phyloP scores from a whole-genome alignment of 805 yeast species.

The Saturnispora diversa region DNA sequence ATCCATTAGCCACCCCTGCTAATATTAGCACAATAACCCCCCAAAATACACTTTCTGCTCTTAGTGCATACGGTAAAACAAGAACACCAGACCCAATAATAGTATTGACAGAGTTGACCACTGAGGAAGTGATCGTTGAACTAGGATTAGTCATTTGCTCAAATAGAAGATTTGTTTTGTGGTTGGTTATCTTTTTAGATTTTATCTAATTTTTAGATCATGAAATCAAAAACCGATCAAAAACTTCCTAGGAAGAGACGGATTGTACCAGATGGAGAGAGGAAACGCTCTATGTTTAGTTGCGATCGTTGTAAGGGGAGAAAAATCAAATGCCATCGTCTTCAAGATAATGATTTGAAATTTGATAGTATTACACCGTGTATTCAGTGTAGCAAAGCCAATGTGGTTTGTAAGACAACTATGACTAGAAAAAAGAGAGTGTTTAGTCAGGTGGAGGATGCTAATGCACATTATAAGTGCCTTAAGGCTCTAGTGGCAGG shows the following conservation, averaged over 20 bases:
- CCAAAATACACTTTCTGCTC: slow-evolving; percentile 54
- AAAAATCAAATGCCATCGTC: slow-evolving; percentile 36
- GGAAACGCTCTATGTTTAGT: slow-evolving; percentile 36
- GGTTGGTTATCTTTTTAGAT: no score
- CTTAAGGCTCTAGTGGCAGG: slow-evolving; percentile 33
- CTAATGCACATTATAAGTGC: slow-evolving; percentile 37
- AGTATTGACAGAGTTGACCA: slow-evolving; percentile 63
- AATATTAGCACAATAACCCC: slow-evolving; percentile 49
- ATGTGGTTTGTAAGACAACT: slow-evolving; percentile 34
- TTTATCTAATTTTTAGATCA: no score
- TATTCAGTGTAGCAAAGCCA: slow-evolving; percentile 31
- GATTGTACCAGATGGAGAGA: slow-evolving; percentile 30
- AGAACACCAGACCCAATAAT: slow-evolving; percentile 75
- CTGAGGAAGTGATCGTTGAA: slow-evolving; percentile 52
- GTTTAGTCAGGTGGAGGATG: slow-evolving; percentile 36
- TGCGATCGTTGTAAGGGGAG: slow-evolving; percentile 40
- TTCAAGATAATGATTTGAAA: slow-evolving; percentile 27
- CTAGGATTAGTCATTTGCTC: slow-evolving; percentile 12
- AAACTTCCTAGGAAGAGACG: slow-evolving; percentile 28
- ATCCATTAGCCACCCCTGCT: slow-evolving; percentile 60
- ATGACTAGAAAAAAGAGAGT: slow-evolving; percentile 36
- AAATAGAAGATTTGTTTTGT: no score
- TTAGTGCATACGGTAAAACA: slow-evolving; percentile 67
- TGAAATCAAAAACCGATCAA: not conserved
- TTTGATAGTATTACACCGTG: slow-evolving; percentile 36